A percentile compares a stretch with the other conserved stretches of the same genome.
Conservation (phyloP, 768 basidiomycete genomes). For the Phaeotremella fagi region DNA sequence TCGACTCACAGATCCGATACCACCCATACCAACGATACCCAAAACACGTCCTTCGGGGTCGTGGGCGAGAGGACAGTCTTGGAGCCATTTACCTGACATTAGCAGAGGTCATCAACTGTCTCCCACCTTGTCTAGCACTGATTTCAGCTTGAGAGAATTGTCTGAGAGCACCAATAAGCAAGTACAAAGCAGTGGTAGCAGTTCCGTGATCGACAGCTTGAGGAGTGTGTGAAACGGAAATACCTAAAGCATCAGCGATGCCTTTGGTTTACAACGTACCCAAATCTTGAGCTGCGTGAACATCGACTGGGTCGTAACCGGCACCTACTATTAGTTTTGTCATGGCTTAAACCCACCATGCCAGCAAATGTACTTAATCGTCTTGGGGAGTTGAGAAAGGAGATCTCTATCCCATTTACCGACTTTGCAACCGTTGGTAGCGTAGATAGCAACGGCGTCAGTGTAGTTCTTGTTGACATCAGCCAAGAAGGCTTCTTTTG, state of each 20-base stretch:
- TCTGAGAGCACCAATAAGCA: slow-evolving; percentile 34
- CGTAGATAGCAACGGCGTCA: background rate
- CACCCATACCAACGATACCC: slow-evolving; percentile 51
- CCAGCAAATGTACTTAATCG: slow-evolving; percentile 17
- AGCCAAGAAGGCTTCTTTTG: background rate
- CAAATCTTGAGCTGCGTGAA: slow-evolving; percentile 6
- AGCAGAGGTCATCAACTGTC: background rate
- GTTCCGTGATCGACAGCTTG: slow-evolving; percentile 86
- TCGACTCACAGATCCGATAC: slow-evolving; percentile 50
- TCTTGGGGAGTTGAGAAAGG: background rate
- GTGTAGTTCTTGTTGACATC: slow-evolving; percentile 1
- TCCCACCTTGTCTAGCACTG: slow-evolving; percentile 45
- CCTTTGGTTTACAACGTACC: background rate
- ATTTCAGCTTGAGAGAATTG: slow-evolving; percentile 38
- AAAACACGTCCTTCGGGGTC: slow-evolving; percentile 47
- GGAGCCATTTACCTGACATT: slow-evolving; percentile 31
- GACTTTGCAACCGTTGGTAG: background rate
- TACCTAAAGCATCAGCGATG: background rate
- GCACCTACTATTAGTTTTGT: background rate
- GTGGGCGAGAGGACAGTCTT: slow-evolving; percentile 16
- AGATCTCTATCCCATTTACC: background rate
- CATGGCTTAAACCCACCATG: slow-evolving; percentile 7
- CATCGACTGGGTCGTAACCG: slow-evolving; percentile 3
- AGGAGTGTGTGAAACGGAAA: slow-evolving; percentile 74
- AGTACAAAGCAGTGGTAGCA: slow-evolving; percentile 51